Base-by-base conservation (phyloP, 768 basidiomycete species). In the Naganishia antarctica region DNA sequence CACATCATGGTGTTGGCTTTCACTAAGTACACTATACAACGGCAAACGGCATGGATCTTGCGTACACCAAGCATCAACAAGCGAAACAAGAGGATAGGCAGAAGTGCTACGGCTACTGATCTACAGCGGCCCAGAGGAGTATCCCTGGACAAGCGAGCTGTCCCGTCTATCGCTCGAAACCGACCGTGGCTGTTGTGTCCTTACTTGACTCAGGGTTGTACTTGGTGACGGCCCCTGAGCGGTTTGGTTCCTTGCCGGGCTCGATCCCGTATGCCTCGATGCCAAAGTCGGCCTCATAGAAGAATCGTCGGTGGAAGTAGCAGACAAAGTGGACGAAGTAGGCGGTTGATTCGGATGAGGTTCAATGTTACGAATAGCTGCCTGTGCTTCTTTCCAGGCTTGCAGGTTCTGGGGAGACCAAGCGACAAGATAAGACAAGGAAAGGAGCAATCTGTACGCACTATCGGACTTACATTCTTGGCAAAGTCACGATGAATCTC, bases 381-480 rank as follows among this genome's bases (percentile, higher is more conserved):
- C 84, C 81, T 90, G 90, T 9, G 91, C 96, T 71, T 91, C 91
- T 79, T 94, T 88, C 96, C 96, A 99, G 60, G 88, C 89, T 73
- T 96, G 90, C 53, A 99, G 81, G 79, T 98, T 99, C 94, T 97
- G 70, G 45, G 18, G 28, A 60, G 15, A 40, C 21, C n/a, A 18
- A 21, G 9, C 34, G 4, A 8, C 40, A 53, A 44, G 18, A 9
- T 37, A 37, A 40, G 41, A 61, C 26, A 31, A 51, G 58, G 44
- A n/a, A 21, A 28, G 34, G 49, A 15, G 23, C 43, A 61, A 25
- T n/a, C n/a, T n/a, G 18, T 13, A 29, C 25, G 1, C 2, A 46
- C 3, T 12, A 18, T 18, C 16, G n/a, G 47, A 71, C 79, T 63
- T 29, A 91, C 94, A 86, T 92, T 90, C 81, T 89, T 87, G 78